phyloP scores from a whole-genome alignment of 352 stramenopile species.

The Pythium vanterpoolii region DNA sequence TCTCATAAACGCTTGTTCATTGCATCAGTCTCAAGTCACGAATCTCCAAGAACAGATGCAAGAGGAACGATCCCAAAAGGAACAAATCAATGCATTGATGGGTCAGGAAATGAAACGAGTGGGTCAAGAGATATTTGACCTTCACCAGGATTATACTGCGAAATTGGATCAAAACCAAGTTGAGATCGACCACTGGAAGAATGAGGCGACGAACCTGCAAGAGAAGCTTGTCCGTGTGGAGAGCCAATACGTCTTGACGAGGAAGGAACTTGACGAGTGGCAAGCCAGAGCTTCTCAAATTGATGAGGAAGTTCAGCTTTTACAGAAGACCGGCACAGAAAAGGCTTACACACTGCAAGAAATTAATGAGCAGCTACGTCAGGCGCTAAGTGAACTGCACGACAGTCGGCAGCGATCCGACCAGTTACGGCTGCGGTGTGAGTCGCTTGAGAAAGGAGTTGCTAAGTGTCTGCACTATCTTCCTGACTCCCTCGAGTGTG shows the following conservation, averaged over 20 bases:
- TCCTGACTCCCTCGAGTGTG: neutral
- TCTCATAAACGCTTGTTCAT: slow-evolving; percentile 26
- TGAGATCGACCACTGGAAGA: slow-evolving; percentile 26
- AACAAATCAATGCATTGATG: slow-evolving; percentile 65
- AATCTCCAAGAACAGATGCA: slow-evolving; percentile 26
- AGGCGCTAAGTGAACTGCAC: slow-evolving; percentile 34
- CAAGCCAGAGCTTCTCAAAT: slow-evolving; percentile 31
- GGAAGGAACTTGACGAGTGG: slow-evolving; percentile 31
- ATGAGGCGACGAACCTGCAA: slow-evolving; percentile 16
- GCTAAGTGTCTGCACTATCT: slow-evolving; percentile 35
- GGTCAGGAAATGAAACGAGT: slow-evolving; percentile 44
- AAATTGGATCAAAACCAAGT: slow-evolving; percentile 28
- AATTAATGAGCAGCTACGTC: slow-evolving; percentile 51
- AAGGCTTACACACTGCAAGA: slow-evolving; percentile 54
- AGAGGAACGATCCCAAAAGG: slow-evolving; percentile 56
- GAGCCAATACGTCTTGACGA: slow-evolving; percentile 10
- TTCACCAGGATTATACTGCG: slow-evolving; percentile 27
- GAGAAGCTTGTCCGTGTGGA: slow-evolving; percentile 23
- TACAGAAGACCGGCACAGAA: slow-evolving; percentile 43
- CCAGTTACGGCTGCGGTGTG: slow-evolving; percentile 33
- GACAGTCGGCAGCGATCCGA: slow-evolving; percentile 28
- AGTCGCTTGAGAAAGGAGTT: slow-evolving; percentile 26
- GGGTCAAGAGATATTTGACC: slow-evolving; percentile 29
- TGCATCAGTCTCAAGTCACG: slow-evolving; percentile 40
- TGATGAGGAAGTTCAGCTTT: slow-evolving; percentile 37